Base-by-base conservation (phyloP, 495 filamentous ascomycete species). In the Penicillium robsamsonii region DNA sequence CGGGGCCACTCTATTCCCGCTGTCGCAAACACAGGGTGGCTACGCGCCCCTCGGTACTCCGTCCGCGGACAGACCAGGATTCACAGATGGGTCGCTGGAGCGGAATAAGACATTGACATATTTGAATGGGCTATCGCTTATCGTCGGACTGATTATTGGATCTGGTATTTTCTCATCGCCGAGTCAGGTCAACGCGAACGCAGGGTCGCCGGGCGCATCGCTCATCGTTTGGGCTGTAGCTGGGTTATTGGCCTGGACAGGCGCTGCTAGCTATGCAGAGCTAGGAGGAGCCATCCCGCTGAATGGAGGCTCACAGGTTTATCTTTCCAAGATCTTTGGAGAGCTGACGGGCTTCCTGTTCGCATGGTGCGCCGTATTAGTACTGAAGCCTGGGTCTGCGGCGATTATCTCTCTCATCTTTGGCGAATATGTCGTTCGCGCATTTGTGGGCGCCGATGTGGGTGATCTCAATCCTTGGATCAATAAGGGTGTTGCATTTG, bases 371-470 rank as follows among this genome's bases (percentile, higher is more conserved):
- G 92, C 95, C 0, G 92, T 97, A 0, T 84, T 92, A 29, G 94
- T 98, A 11, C 74, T 97, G 24, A 97, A 96, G 71, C 94, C 94
- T 7, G 94, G 94, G 1, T 88, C 89, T 13, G 85, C 92, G 7
- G 94, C 94, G 25, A 98, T 98, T 69, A 91, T 97, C 53, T 84
- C 92, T 27, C 96, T 98, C 52, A 97, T 98, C 57, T 97, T 96
- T 74, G 94, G 95, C 25, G 94, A 98, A 70, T 98, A 98, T 65
- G 76, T 96, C 24, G 92, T 96, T 57, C 82, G 92, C 27, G 92
- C 91, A 1, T 79, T 86, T 24, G 85, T 96, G 45, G 91, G 90
- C 17, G 86, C 91, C 12, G 90, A 96, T 50, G 85, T 85, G 0
- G 86, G 87, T 61, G 82, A 82, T 22, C 78, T 85, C 53, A 95